Evolutionary conservation across 2,329 filamentous ascomycete genomes (phyloP).

Genomic region (Hypomyces perniciosus): DNA sequence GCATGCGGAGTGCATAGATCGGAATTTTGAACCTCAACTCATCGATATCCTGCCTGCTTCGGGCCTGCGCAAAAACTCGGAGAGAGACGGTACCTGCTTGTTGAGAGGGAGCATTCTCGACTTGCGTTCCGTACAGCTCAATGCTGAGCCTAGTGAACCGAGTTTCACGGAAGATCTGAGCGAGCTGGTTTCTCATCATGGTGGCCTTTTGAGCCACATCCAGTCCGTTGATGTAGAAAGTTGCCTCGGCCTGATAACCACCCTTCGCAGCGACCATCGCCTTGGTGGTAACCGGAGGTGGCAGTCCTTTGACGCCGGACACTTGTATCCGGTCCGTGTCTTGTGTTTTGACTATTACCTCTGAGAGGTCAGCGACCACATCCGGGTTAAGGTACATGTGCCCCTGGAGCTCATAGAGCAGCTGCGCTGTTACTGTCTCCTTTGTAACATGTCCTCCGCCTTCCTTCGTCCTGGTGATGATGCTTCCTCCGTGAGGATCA

Average conservation of each 20-base stretch:
- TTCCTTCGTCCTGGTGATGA: slow-evolving; percentile 30
- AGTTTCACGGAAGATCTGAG: slow-evolving; percentile 19
- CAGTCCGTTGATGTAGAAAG: slow-evolving; percentile 38
- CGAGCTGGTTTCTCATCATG: slow-evolving; percentile 36
- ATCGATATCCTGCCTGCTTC: slow-evolving; percentile 27
- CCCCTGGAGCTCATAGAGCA: slow-evolving; percentile 42
- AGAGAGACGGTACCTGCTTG: slow-evolving; percentile 44
- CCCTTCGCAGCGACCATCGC: slow-evolving; percentile 39
- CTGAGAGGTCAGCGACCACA: slow-evolving; percentile 34
- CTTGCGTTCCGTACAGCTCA: slow-evolving; percentile 30
- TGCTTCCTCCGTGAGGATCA: slow-evolving; percentile 24
- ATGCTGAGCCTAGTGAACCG: slow-evolving; percentile 33
- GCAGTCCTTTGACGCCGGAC: slow-evolving; percentile 21
- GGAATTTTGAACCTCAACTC: slow-evolving; percentile 32
- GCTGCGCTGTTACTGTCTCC: slow-evolving; percentile 31
- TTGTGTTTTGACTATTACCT: slow-evolving; percentile 40
- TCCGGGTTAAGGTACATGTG: slow-evolving; percentile 39
- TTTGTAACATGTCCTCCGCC: slow-evolving; percentile 32
- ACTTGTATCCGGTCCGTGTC: slow-evolving; percentile 28
- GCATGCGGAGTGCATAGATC: slow-evolving; percentile 34
- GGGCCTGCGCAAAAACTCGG: slow-evolving; percentile 41
- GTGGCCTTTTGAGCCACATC: slow-evolving; percentile 37
- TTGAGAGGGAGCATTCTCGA: slow-evolving; percentile 36
- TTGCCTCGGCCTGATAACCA: slow-evolving; percentile 39
- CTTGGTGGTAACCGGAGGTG: slow-evolving; percentile 28